Conservation (phyloP, 2,329 filamentous ascomycete species). For the Beauveria rudraprayagi region DNA sequence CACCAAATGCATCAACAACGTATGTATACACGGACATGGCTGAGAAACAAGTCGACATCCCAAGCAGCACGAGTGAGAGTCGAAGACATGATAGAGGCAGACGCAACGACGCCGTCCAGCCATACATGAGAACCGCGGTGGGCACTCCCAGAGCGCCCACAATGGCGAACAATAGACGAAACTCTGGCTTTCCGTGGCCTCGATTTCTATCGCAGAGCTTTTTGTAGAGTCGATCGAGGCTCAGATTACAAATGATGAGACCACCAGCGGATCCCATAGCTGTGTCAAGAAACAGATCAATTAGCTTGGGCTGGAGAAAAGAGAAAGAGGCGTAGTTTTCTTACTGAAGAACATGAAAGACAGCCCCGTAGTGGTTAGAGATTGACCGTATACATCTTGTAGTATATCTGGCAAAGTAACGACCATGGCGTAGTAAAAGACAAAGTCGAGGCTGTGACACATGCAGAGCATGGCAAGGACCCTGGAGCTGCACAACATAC, state of each 20-base stretch:
- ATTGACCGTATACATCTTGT: conserved; percentile 36
- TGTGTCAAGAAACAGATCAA: conserved; percentile 13
- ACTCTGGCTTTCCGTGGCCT: conserved; percentile 40
- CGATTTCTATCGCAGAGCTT: conserved; percentile 31
- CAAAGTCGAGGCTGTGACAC: conserved; percentile 37
- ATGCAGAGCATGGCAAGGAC: conserved; percentile 42
- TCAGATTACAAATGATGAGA: conserved; percentile 39
- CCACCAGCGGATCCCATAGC: conserved; percentile 40
- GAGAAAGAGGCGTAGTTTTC: neutral
- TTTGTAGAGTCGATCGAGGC: conserved; percentile 46
- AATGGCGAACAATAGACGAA: conserved; percentile 43
- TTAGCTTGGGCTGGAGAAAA: neutral
- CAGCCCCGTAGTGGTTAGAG: conserved; percentile 41
- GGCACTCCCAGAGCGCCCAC: conserved; percentile 23
- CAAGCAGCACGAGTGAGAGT: neutral
- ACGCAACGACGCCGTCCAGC: neutral
- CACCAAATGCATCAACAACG: conserved; percentile 4
- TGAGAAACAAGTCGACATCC: neutral
- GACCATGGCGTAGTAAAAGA: conserved; percentile 43
- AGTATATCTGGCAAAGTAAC: conserved; percentile 43
- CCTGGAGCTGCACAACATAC: conserved; percentile 38
- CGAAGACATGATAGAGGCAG: neutral
- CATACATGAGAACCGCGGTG: neutral
- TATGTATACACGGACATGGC: conserved; percentile 1
- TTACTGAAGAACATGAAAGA: conserved; percentile 28